Conservation (phyloP, 176 grass and related monocot species). For the Sorghum bicolor region Sorghum_bicolor_NCBIv3 NC_012870.2:78718501-78719000, state of each 20-base stretch:
- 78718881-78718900: slow-evolving; percentile 8
- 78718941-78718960: neutral
- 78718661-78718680: neutral
- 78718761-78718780: neutral
- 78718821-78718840: neutral
- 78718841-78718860: neutral
- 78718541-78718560: slow-evolving; percentile 98
- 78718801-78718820: neutral
- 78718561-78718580: slow-evolving; percentile 99
- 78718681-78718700: neutral
- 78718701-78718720: neutral
- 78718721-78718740: neutral
- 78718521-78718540: slow-evolving; percentile 87
- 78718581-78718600: slow-evolving; percentile 41
- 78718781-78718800: neutral
- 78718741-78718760: neutral
- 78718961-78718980: neutral
- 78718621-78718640: neutral
- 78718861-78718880: neutral
- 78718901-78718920: neutral
- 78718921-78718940: neutral
- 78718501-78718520: slow-evolving; percentile 76
- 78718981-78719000: slow-evolving; percentile 9
- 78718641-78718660: neutral
- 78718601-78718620: neutral